Conservation (phyloP, 495 filamentous ascomycete genomes). For the Tetracladium setigerum region DNA sequence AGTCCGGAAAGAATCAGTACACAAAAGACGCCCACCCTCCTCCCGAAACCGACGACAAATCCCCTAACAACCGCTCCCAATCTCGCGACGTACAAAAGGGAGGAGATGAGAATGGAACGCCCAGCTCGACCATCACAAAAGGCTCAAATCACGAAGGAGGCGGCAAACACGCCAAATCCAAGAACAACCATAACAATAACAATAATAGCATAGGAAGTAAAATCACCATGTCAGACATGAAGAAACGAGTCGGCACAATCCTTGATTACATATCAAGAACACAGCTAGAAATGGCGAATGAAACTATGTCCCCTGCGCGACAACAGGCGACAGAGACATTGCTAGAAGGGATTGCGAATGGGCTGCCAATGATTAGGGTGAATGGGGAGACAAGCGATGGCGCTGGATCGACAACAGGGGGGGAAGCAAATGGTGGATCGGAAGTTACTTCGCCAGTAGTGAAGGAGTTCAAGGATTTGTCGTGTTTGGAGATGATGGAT, state of each 20-base stretch:
- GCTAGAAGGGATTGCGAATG: slow-evolving; percentile 14
- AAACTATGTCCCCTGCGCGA: slow-evolving; percentile 19
- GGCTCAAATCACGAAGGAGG: slow-evolving; percentile 18
- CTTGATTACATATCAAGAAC: slow-evolving; percentile 85
- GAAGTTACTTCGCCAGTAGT: not conserved
- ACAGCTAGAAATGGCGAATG: slow-evolving; percentile 78
- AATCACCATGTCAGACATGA: slow-evolving; percentile 88
- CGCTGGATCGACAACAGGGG: not conserved
- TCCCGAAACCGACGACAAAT: slow-evolving; percentile 49
- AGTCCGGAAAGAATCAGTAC: slow-evolving; percentile 81
- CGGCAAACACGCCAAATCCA: slow-evolving; percentile 20
- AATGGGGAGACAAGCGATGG: slow-evolving; percentile 23
- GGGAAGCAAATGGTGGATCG: not conserved
- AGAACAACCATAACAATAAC: slow-evolving; percentile 30
- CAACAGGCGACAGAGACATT: slow-evolving; percentile 12
- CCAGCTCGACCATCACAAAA: slow-evolving; percentile 8
- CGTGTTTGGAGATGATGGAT: slow-evolving; percentile 77
- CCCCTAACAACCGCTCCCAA: slow-evolving; percentile 53
- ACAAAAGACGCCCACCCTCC: slow-evolving; percentile 61
- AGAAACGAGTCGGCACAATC: slow-evolving; percentile 72
- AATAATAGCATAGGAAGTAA: slow-evolving; percentile 43
- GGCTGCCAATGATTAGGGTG: slow-evolving; percentile 26
- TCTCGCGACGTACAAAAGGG: slow-evolving; percentile 49
- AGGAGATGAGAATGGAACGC: slow-evolving; percentile 15
- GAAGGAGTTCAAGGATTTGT: slow-evolving; percentile 56